These are phyloP conservation scores for Ambispora gerdemannii DNA, from an alignment of 192 early-diverging fungal species.

Conservation along the genomic window DNA sequence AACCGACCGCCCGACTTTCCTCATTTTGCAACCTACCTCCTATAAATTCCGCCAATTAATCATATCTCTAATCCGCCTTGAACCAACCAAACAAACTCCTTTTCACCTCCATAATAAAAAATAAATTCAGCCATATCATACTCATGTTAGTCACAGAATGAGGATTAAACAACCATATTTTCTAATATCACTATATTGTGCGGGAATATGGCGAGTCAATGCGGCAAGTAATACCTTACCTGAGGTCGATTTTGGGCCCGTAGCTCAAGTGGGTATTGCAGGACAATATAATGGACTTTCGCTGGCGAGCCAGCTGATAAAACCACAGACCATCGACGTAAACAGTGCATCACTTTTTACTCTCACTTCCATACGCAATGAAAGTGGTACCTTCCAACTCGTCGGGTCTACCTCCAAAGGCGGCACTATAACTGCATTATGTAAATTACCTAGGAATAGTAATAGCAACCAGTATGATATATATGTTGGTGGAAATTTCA, in stretches of 20 bases:
- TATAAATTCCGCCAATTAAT: no score
- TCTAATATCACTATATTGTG: slow-evolving; percentile 8
- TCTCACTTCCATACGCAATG: not conserved
- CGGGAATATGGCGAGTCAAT: not conserved
- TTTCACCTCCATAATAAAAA: no score
- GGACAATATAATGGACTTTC: slow-evolving; percentile 30
- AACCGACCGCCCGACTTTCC: no score
- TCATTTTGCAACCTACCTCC: no score
- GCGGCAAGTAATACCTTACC: not conserved
- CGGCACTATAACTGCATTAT: slow-evolving; percentile 23
- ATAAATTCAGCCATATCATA: no score
- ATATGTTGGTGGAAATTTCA: slow-evolving; percentile 29
- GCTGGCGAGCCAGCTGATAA: not conserved
- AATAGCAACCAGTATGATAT: slow-evolving; percentile 5
- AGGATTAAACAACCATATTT: not conserved
- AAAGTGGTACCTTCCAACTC: not conserved
- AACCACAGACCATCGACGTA: not conserved
- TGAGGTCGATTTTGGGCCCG: not conserved
- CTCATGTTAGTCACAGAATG: not conserved
- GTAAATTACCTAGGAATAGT: slow-evolving; percentile 3
- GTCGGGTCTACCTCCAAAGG: not conserved
- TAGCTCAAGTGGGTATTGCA: not conserved
- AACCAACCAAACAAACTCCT: no score
- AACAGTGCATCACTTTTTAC: slow-evolving; percentile 8
- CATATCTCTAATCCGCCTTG: no score